Base-by-base conservation (phyloP, 768 basidiomycete species). In the Cyclocybe cylindracea region DNA sequence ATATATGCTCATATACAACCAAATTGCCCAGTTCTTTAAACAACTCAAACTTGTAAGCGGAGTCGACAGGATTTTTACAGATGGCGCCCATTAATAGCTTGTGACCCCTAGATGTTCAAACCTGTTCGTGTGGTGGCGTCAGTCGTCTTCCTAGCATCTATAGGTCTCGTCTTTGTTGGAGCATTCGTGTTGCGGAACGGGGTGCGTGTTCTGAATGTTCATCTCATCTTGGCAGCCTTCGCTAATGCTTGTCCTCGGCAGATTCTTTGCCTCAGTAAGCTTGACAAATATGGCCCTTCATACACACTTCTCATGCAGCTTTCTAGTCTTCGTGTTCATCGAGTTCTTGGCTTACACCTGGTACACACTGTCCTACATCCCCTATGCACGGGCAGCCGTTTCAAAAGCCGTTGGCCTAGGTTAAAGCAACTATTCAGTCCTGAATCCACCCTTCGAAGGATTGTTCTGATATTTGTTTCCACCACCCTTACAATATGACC, bases 321-420 rank as follows among this genome's bases (percentile, higher is more conserved):
- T 36, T 38, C 41, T 70, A 91, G 91, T 94, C 51, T 91, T 97
- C 67, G 94, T 97, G 53, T 78, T 96, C 70, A 75, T 97, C 68
- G 86, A 95, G 68, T 96, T 91, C 69, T 77, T 96, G 51, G 94
- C 94, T 5, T 96, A 89, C 70, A 84, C 87, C 16, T 97, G 94
- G 93, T 95, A 89, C 67, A 84, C 80, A 45, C 70, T 90, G 31
- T 88, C 86, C 6, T 97, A 95, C 72, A 92, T 98, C 60, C 94
- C 94, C 2, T 96, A 95, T 61, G 94, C 94, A 2, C 81, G 94
- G 48, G 66, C 83, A 2, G 86, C 86, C 10, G 82, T 91, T 39
- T 74, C 82, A 52, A 91, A 83, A 66, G 66, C 82, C 32, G 74
- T 91, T 51, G 86, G 80, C 10, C 61, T 80, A 53, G 71, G 71